phyloP scores from a whole-genome alignment of 108 stramenopile species.

The Stephanodiscus minutulus region DNA sequence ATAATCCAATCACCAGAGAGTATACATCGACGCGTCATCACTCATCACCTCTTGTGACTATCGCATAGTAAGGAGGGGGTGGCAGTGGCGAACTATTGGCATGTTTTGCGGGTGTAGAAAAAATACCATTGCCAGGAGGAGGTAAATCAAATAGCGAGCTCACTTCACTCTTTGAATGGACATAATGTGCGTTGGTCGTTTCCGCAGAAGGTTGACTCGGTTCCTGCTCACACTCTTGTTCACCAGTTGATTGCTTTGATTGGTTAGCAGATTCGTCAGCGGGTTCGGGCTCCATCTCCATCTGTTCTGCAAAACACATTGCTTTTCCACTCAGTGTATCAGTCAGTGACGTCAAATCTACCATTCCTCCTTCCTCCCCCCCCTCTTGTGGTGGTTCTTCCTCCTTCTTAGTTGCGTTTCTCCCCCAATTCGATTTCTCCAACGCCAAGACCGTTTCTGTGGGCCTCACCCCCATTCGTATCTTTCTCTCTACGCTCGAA shows the following conservation, averaged over 20 bases:
- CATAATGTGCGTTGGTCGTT: neutral
- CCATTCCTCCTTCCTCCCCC: conserved; percentile 38
- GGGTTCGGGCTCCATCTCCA: conserved; percentile 78
- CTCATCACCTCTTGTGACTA: neutral
- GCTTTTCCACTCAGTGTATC: conserved; percentile 38
- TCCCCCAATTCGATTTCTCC: neutral
- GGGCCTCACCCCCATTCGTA: conserved; percentile 48
- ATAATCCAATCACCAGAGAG: neutral
- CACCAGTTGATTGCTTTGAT: neutral
- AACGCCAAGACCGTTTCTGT: conserved; percentile 23
- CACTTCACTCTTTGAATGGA: conserved; percentile 10
- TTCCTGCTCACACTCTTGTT: conserved; percentile 20
- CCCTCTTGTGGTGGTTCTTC: neutral
- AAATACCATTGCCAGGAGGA: conserved; percentile 24
- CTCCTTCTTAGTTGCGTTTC: neutral
- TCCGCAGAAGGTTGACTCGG: neutral
- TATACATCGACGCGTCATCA: neutral
- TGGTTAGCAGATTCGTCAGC: conserved; percentile 2
- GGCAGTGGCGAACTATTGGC: neutral
- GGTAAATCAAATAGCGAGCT: conserved; percentile 27
- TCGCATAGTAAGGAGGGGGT: conserved; percentile 16
- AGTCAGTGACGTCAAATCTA: conserved; percentile 42
- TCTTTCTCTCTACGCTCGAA: conserved; percentile 67
- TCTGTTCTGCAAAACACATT: conserved; percentile 61
- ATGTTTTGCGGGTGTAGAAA: neutral